Evolutionary conservation across 2,329 filamentous ascomycete genomes (phyloP), one percentile per base, ranked within the genome.

Genomic region (Dactylonectria macrodidyma): DNA sequence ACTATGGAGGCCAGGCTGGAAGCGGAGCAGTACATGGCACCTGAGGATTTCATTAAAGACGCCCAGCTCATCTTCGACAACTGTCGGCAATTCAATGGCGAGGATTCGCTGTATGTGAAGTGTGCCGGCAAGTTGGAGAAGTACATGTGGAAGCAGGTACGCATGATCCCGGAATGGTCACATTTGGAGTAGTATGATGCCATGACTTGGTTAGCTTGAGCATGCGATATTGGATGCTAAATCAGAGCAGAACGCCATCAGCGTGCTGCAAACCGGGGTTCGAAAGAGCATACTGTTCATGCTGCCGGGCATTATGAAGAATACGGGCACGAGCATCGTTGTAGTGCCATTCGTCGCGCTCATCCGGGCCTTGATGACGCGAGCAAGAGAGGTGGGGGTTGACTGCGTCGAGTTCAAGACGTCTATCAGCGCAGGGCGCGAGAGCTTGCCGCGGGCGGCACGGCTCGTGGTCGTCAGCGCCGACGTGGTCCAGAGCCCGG

Each of bases 271-370:
- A 8, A 62, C 41, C 4, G 26, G 60, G 51, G 60, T 51, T 14
- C n/a, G 60, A 10, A 62, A 62, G 52, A 57, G 60, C 41, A 62
- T 62, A 56, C n/a, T 62, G 24, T 62, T 62, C 22, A 62, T 62
- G 48, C 47, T 62, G 36, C 38, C 36, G 36, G 59, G 19, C 12
- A 22, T 62, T 1, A 62, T 62, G 36, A 14, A 10, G 16, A 5
- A 55, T 3, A 62, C 48, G n/a, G 59, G 59, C 5, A 62, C 36
- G 36, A 62, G 59, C 46, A 62, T 62, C 34, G 36, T 55, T 4
- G 48, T 62, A 22, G 48, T 62, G 26, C 59, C 36, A 10, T 62
- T 62, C 50, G 36, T 55, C n/a, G 48, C 22, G 41, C 48, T 62
- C 16, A 48, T 62, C 11, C 26, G 50, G 12, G 51, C 48, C 51